Evolutionary conservation across 371 early-diverging fungal species (phyloP), one percentile per base, ranked within the genome.

Genomic region (Rhizomucor pusillus): DNA sequence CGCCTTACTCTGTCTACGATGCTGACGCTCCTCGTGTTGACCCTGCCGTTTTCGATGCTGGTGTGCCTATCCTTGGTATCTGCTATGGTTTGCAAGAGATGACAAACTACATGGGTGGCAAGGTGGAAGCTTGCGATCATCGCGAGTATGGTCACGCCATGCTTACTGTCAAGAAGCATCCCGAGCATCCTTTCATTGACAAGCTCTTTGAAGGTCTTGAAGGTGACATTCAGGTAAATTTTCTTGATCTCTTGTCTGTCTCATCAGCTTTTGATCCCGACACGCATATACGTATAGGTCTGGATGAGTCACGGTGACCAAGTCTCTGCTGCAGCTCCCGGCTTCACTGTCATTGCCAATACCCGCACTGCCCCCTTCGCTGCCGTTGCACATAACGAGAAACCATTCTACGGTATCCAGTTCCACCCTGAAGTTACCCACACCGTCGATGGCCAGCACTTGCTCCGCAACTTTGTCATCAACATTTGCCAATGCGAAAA

Each of bases 251-350:
- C n/a, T 33, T 19, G 40, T 55, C 24, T 43, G 3, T 33, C 12
- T 40, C n/a, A n/a, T n/a, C n/a, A n/a, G n/a, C n/a, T n/a, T 39
- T 39, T 48, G 7, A 36, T 55, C 25, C 22, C 55, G 29, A 40
- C 34, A 52, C 22, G 39, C 2, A 35, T 35, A 12, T 16, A 41
- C 16, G 34, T 18, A 45, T 60, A 87, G 80, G 93, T 95, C 57
- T 98, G 98, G 98, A 98, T 98, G 98, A 89, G 89, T 70, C 98
- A 98, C 71, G 96, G 97, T 60, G 97, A 98, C 80, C 94, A 95
- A 71, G 80, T 98, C 36, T 79, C 88, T 57, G 72, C 75, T 57
- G 72, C 88, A 33, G 95, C 96, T n/a, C 66, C 72, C 13, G 91
- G 88, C 50, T 96, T 96, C 85, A 75, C 70, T 34, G 82, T 90